phyloP scores from a whole-genome alignment of 2,329 filamentous ascomycete genomes.

The Zymoseptoria crescenta region DNA sequence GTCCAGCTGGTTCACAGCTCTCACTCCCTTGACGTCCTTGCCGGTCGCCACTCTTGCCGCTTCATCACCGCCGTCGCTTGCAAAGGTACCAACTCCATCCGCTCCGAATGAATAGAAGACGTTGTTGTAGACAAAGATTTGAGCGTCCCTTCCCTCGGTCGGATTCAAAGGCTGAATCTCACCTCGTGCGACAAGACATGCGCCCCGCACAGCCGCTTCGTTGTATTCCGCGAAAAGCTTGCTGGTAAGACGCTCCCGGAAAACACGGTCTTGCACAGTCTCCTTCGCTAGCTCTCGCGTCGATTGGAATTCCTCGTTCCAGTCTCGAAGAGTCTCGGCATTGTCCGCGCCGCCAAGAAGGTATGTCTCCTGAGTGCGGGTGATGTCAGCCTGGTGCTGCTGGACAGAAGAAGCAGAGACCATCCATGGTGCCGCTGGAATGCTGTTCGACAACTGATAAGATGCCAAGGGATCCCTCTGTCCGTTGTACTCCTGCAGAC shows the following conservation, averaged over 20 bases:
- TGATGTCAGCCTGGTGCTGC: constrained; percentile 74
- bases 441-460: constrained; percentile 92
- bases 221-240: constrained; percentile 98
- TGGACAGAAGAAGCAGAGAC: constrained; percentile 62
- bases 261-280: constrained; percentile 88
- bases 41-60: constrained; percentile 91
- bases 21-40: constrained; percentile 92
- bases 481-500: constrained; percentile 77
- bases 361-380: constrained; percentile 86
- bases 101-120: constrained; percentile 99
- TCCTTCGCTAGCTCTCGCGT: constrained; percentile 91
- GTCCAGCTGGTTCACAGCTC: constrained; percentile 92
- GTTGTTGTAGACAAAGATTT: constrained; percentile 99
- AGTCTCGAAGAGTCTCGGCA: constrained; percentile 88
- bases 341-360: constrained; percentile 86
- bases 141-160: constrained; percentile 82
- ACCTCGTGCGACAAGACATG: constrained; percentile 82
- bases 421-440: constrained; percentile 86
- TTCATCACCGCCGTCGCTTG: constrained; percentile 91
- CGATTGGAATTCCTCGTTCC: constrained; percentile 99
- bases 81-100: constrained; percentile 94
- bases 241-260: constrained; percentile 84
- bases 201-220: constrained; percentile 85
- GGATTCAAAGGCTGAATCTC: constrained; percentile 93
- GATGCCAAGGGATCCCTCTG: constrained; percentile 80